phyloP scores from a whole-genome alignment of 495 filamentous ascomycete genomes.

The Aspergillus nidulans region DNA sequence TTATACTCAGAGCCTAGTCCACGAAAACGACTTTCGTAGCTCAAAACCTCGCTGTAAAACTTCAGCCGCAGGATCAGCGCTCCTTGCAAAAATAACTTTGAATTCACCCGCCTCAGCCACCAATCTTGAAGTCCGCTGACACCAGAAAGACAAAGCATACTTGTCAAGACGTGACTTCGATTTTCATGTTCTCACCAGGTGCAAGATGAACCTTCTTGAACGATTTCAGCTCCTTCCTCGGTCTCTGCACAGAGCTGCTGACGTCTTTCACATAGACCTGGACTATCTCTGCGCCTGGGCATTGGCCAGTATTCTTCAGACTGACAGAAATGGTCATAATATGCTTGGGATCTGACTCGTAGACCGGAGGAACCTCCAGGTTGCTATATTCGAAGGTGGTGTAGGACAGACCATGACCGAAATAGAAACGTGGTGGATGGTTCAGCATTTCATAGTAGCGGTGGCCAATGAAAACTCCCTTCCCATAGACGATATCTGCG shows the following conservation, averaged over 20 bases:
- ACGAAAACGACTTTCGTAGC: too few relatives aligned
- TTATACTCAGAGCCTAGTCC: too few relatives aligned
- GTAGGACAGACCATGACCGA: neutral
- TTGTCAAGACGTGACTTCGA: neutral
- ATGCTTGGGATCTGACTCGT: too few relatives aligned
- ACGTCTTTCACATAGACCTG: constrained; percentile 61
- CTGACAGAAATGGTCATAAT: neutral
- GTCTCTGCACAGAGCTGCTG: constrained; percentile 46
- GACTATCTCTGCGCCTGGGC: constrained; percentile 63
- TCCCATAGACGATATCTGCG: neutral
- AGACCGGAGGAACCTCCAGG: neutral
- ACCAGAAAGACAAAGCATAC: neutral
- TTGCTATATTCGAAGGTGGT: constrained; percentile 18
- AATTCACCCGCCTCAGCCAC: neutral
- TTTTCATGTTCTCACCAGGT: constrained; percentile 51
- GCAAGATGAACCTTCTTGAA: constrained; percentile 65
- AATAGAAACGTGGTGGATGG: neutral
- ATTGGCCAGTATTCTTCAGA: constrained; percentile 65
- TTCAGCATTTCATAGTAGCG: neutral
- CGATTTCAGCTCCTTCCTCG: constrained; percentile 56
- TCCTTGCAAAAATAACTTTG: neutral
- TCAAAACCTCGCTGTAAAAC: neutral
- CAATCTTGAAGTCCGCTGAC: neutral
- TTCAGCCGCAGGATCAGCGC: neutral
- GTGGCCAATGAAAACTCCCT: constrained; percentile 1